Evolutionary conservation across 2,329 filamentous ascomycete genomes (phyloP).

Genomic region (Pseudogymnoascus sp.): DNA sequence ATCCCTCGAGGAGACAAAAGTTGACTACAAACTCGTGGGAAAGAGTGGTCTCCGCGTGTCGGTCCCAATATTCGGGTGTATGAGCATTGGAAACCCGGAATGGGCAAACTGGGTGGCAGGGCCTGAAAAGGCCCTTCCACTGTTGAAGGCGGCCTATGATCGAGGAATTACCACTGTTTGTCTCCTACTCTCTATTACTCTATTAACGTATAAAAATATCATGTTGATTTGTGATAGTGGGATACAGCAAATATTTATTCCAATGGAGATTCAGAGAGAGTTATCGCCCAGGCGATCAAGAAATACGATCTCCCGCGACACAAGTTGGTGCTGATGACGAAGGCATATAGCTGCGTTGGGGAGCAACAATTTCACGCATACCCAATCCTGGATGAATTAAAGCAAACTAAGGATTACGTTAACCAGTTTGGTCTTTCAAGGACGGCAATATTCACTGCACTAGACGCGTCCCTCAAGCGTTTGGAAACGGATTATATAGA

Average conservation of each 20-base stretch:
- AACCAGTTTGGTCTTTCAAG: conserved; percentile 43
- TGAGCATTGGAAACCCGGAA: conserved; percentile 49
- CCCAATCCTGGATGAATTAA: conserved; percentile 25
- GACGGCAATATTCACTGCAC: conserved; percentile 56
- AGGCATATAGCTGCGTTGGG: conserved; percentile 43
- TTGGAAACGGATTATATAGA: conserved; percentile 50
- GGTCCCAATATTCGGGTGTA: conserved; percentile 54
- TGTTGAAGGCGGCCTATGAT: conserved; percentile 57
- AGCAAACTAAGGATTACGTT: conserved; percentile 40
- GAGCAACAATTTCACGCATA: conserved; percentile 32
- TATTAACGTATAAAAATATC: conserved; percentile 32
- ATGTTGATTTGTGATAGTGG: conserved; percentile 32
- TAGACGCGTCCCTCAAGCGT: conserved; percentile 48
- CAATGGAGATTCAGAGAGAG: conserved; percentile 45
- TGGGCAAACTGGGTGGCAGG: conserved; percentile 48
- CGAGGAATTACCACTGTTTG: conserved; percentile 47
- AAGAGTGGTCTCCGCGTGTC: conserved; percentile 54
- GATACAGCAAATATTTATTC: conserved; percentile 48
- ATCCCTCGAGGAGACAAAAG: conserved; percentile 35
- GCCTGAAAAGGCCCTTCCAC: conserved; percentile 47
- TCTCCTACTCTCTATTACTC: conserved; percentile 38
- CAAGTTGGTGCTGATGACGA: conserved; percentile 50
- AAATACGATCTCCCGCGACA: conserved; percentile 48
- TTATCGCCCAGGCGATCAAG: conserved; percentile 51
- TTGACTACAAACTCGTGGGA: conserved; percentile 46